Evolutionary conservation across 2,329 filamentous ascomycete genomes (phyloP).

Genomic region (Nemania sp.): DNA sequence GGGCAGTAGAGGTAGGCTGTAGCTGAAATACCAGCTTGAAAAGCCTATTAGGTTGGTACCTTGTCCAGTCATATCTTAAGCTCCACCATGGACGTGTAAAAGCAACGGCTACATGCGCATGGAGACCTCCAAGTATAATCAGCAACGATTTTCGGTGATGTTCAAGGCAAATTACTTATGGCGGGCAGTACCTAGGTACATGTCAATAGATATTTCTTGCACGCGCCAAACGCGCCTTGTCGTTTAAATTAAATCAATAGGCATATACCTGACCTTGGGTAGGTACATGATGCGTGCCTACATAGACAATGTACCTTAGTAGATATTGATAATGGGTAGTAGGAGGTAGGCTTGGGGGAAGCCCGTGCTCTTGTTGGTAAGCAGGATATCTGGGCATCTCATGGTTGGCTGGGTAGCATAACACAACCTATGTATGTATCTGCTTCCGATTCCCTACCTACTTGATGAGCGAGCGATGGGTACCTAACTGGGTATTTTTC

Average conservation of each 20-base stretch:
- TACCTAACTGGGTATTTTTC: not conserved
- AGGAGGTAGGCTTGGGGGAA: not conserved
- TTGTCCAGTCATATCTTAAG: not conserved
- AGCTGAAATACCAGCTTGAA: not conserved
- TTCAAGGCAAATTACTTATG: not conserved
- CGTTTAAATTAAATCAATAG: not conserved
- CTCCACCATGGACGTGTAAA: not conserved
- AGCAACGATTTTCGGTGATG: not conserved
- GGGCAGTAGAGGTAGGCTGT: not conserved
- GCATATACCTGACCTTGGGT: not conserved
- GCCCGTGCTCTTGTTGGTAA: not conserved
- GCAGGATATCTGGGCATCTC: not conserved
- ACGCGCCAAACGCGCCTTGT: constrained; percentile 15
- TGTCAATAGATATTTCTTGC: not conserved
- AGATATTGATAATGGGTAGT: not conserved
- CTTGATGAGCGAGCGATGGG: not conserved
- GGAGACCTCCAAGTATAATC: not conserved
- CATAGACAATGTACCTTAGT: too few relatives aligned
- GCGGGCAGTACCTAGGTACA: not conserved
- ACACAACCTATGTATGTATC: not conserved
- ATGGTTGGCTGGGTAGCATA: not conserved
- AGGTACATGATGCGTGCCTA: not conserved
- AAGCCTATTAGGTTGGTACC: too few relatives aligned
- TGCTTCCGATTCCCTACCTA: too few relatives aligned
- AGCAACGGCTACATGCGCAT: not conserved